phyloP scores from a whole-genome alignment of 2,329 filamentous ascomycete species.

The Acrodontium crateriforme region DNA sequence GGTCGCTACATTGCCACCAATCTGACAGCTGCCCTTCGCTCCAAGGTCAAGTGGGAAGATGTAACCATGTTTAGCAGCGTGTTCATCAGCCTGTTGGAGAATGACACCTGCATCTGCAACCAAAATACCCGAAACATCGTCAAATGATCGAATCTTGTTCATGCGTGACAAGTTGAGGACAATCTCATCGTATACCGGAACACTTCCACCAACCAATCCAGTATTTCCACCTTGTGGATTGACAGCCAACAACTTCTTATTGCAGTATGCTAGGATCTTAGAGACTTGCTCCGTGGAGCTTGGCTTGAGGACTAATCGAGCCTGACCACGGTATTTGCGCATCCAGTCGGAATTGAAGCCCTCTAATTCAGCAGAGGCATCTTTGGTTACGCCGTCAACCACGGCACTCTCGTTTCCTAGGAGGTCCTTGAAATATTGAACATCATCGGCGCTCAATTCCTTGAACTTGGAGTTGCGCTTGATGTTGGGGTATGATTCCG shows the following conservation, averaged over 20 bases:
- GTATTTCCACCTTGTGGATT: conserved; percentile 97
- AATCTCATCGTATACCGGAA: conserved; percentile 97
- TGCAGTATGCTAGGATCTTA: conserved; percentile 86
- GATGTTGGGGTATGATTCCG: conserved; percentile 72
- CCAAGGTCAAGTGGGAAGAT: conserved; percentile 96
- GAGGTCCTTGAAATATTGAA: conserved; percentile 68
- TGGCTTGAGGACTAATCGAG: conserved; percentile 75
- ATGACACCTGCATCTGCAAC: conserved; percentile 87
- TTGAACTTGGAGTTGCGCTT: conserved; percentile 66
- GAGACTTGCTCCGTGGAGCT: conserved; percentile 76
- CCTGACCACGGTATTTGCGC: conserved; percentile 91
- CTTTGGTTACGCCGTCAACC: conserved; percentile 65
- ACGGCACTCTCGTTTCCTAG: conserved; percentile 65
- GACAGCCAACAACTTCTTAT: conserved; percentile 79
- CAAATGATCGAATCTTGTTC: conserved; percentile 83
- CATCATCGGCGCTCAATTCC: conserved; percentile 61
- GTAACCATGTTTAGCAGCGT: conserved; percentile 66
- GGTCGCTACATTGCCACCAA: conserved; percentile 90
- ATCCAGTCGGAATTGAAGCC: conserved; percentile 98
- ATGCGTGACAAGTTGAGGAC: conserved; percentile 82
- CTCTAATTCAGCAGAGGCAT: conserved; percentile 68
- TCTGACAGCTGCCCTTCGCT: conserved; percentile 91
- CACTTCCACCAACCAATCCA: conserved; percentile 84
- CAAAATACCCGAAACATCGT: conserved; percentile 80
- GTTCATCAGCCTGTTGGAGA: conserved; percentile 76